These are phyloP conservation scores for Bondarzewia mesenterica DNA, from an alignment of 1,284 basidiomycete genomes.

Conservation along the genomic window DNA sequence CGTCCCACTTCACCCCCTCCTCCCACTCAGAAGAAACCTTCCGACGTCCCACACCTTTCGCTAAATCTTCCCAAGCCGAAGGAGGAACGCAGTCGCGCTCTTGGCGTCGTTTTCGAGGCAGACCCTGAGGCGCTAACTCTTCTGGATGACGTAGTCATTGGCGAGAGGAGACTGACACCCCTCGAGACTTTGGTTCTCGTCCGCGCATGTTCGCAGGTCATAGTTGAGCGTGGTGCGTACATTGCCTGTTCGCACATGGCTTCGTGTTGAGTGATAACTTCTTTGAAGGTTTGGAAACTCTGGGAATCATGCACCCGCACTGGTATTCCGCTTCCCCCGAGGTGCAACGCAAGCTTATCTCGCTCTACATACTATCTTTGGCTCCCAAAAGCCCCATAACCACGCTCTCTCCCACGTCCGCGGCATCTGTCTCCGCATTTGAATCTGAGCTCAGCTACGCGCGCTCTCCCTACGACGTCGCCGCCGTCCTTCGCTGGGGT, in stretches of 20 bases:
- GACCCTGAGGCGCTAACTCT: slow-evolving; percentile 38
- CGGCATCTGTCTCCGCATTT: slow-evolving; percentile 40
- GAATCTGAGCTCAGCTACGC: slow-evolving; percentile 55
- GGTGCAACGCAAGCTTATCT: slow-evolving; percentile 59
- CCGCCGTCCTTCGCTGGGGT: slow-evolving; percentile 72
- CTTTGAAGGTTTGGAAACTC: slow-evolving; percentile 54
- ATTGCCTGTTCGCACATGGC: not conserved
- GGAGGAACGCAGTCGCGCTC: slow-evolving; percentile 36
- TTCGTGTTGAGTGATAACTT: not conserved
- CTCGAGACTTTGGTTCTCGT: slow-evolving; percentile 53
- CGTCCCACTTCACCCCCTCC: slow-evolving; percentile 24
- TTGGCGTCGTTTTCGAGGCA: slow-evolving; percentile 52
- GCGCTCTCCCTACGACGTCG: slow-evolving; percentile 64
- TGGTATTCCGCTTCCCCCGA: slow-evolving; percentile 68
- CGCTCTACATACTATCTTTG: slow-evolving; percentile 61
- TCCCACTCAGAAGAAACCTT: slow-evolving; percentile 20
- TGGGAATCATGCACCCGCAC: slow-evolving; percentile 75
- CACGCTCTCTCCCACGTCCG: slow-evolving; percentile 40
- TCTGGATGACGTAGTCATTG: slow-evolving; percentile 46
- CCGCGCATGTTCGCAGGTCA: slow-evolving; percentile 54
- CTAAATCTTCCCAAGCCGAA: slow-evolving; percentile 48
- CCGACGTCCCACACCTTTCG: slow-evolving; percentile 43
- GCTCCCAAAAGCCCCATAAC: slow-evolving; percentile 33
- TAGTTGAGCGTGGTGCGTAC: slow-evolving; percentile 49
- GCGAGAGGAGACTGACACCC: slow-evolving; percentile 46